Base-by-base conservation (phyloP, 176 grass and related monocot species). In the Microstegium vimineum region DNA sequence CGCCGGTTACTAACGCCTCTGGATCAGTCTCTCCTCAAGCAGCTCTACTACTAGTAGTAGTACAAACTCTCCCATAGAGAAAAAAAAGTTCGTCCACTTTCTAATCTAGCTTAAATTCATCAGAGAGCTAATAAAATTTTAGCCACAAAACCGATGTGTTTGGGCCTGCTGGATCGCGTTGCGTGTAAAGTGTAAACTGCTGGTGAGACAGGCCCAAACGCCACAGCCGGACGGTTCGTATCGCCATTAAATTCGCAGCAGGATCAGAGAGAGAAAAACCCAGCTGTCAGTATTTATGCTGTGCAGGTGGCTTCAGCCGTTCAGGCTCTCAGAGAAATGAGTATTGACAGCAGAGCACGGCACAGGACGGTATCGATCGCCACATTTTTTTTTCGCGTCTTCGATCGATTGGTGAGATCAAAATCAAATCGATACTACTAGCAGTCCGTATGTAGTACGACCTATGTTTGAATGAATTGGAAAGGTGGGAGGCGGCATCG, bases 231-330 rank as follows among this genome's bases (percentile, higher is more conserved):
- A 46, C 12, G 61, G 77, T 73, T 22, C 57, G 49, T 69, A 31
- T 71, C 73, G 43, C 27, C 83, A 86, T 90, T 90, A 74, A 90
- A 86, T 82, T 78, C 74, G 11, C 16, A 36, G 70, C 83, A 78
- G 78, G 30, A 64, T 56, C 54, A 78, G 32, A 49, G 35, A 49
- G 35, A 76, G 57, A 63, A 68, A 75, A 75, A 49, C 4, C 83
- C 83, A 86, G 51, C 88, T 73, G 88, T 60, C 88, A 32, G 64
- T 15, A 82, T 89, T 89, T 77, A 89, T 82, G 78, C 18, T 2
- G 80, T 42, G 83, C 65, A 85, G 77, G 82, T 81, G 71, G 78
- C 13, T 52, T 80, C 4, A 65, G 61, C 43, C 15, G 60, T 46
- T 32, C 30, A 35, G 76, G 30, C 8, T 10, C 41, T n/a, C 61